These are phyloP conservation scores for Talaromyces amestolkiae DNA, from an alignment of 2,329 filamentous ascomycete species.

Conservation along the genomic window DNA sequence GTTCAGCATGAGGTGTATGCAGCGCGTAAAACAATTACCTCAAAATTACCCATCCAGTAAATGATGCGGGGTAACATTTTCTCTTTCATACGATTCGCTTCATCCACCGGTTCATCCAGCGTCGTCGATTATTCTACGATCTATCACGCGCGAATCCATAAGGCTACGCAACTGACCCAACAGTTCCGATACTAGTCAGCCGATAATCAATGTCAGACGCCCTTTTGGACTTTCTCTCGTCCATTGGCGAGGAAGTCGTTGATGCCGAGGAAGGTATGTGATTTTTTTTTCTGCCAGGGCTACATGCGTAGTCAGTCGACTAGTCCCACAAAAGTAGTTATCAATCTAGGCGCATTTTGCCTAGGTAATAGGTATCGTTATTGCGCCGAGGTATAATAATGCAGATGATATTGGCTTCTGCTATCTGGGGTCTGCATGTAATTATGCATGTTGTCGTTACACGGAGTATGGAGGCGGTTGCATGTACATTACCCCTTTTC, in stretches of 20 bases:
- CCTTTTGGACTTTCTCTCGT: slow-evolving; percentile 37
- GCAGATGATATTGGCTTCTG: not conserved
- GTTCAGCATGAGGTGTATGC: too few relatives aligned
- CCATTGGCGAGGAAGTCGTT: slow-evolving; percentile 51
- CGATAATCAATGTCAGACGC: not conserved
- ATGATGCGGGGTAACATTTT: not conserved
- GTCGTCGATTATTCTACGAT: too few relatives aligned
- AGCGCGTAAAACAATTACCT: not conserved
- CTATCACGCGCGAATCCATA: not conserved
- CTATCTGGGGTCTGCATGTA: not conserved
- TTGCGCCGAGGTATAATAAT: not conserved
- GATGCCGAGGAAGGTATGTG: slow-evolving; percentile 60
- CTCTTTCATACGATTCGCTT: not conserved
- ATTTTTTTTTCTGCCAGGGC: not conserved
- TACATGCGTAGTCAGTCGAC: too few relatives aligned
- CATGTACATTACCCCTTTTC: not conserved
- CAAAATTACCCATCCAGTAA: not conserved
- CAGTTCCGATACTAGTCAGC: not conserved
- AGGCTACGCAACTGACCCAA: not conserved
- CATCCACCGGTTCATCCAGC: not conserved
- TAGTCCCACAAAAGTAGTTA: too few relatives aligned
- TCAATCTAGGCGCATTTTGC: not conserved
- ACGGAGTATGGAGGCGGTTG: not conserved
- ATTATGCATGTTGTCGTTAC: not conserved
- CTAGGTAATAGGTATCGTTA: not conserved